phyloP scores from a whole-genome alignment of 768 basidiomycete genomes.

The Mycena filopes region DNA sequence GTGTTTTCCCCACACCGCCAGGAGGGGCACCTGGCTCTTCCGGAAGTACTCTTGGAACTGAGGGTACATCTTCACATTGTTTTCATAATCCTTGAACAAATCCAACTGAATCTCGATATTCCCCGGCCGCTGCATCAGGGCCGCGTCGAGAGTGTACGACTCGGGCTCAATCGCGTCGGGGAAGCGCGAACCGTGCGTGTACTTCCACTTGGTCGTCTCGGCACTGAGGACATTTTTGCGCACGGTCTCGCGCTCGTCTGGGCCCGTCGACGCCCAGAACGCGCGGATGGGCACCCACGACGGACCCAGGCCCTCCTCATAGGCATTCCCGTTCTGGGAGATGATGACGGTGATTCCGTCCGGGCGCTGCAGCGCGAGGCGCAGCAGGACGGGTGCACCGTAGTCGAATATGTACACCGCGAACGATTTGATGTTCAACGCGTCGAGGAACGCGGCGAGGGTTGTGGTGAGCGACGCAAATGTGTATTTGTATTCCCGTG shows the following conservation, averaged over 20 bases:
- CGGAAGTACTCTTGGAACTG: constrained; percentile 55
- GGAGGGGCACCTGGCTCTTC: constrained; percentile 48
- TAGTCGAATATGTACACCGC: constrained; percentile 62
- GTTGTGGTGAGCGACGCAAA: constrained; percentile 54
- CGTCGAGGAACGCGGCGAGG: constrained; percentile 52
- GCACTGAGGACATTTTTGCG: constrained; percentile 34
- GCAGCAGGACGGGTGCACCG: constrained; percentile 49
- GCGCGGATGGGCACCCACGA: constrained; percentile 50
- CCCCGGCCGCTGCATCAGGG: constrained; percentile 49
- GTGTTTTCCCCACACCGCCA: constrained; percentile 61
- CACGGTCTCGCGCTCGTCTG: constrained; percentile 40
- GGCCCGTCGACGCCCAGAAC: constrained; percentile 43
- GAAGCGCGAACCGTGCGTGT: constrained; percentile 46
- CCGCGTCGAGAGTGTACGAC: constrained; percentile 53
- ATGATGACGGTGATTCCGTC: constrained; percentile 54
- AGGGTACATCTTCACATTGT: constrained; percentile 55
- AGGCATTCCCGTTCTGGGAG: constrained; percentile 61
- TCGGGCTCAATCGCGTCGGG: constrained; percentile 49
- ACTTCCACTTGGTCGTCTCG: constrained; percentile 50
- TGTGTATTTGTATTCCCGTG: constrained; percentile 48
- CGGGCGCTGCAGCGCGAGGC: constrained; percentile 53
- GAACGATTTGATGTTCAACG: constrained; percentile 48
- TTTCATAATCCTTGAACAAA: constrained; percentile 51
- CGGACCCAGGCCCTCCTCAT: constrained; percentile 53
- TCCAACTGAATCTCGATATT: constrained; percentile 54